phyloP scores from a whole-genome alignment of 2,329 filamentous ascomycete genomes.

The Neonectria ditissima region DNA sequence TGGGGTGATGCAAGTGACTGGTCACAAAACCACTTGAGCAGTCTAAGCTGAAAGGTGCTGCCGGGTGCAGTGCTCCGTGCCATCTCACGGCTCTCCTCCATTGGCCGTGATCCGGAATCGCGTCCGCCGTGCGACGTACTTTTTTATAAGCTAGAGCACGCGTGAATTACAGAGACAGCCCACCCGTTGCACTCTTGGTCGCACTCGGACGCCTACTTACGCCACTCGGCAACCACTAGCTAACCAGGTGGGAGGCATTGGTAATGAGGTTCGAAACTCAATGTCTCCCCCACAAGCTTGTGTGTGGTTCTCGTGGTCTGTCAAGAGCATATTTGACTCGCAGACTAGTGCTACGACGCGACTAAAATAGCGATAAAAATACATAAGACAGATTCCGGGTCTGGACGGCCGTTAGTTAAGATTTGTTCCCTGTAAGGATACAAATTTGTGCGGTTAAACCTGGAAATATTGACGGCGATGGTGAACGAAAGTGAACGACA shows the following conservation, averaged over 20 bases:
- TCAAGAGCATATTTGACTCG: too few species aligned
- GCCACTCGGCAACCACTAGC: background rate
- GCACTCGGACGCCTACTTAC: background rate
- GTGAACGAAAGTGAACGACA: too few species aligned
- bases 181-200: background rate
- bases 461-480: too few species aligned
- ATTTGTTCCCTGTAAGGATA: too few species aligned
- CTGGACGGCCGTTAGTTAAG: too few species aligned
- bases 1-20: slow-evolving; percentile 13
- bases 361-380: too few species aligned
- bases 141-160: slow-evolving; percentile 15
- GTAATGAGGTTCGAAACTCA: background rate
- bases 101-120: slow-evolving; percentile 2
- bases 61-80: background rate
- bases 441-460: too few species aligned
- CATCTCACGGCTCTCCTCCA: background rate
- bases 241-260: background rate
- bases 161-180: slow-evolving; percentile 6
- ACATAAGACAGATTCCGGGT: too few species aligned
- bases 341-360: too few species aligned
- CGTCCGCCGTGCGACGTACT: slow-evolving; percentile 14
- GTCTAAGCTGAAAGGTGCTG: background rate
- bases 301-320: too few species aligned
- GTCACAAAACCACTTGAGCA: slow-evolving; percentile 17
- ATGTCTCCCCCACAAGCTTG: too few species aligned